Percentiles rank a stretch among this genome's conserved stretches.
Conservation (phyloP, 495 filamentous ascomycete species). For the Aspergillus sparsus region DNA sequence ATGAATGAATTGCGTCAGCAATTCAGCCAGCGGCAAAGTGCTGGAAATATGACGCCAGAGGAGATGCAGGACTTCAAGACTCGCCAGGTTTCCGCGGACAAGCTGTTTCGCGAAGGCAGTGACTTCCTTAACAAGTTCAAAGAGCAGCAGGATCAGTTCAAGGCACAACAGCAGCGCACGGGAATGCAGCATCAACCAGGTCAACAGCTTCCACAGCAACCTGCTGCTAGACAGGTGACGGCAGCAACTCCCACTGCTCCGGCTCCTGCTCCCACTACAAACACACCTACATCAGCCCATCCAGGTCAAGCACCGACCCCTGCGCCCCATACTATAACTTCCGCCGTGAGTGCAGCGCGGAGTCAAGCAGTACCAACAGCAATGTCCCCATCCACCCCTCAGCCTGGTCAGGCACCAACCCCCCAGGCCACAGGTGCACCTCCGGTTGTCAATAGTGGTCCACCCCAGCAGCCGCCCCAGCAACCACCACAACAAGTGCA, state of each 20-base stretch:
- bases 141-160: conserved; percentile 50
- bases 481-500: conserved; percentile 42
- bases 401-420: conserved; percentile 39
- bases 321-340: conserved; percentile 55
- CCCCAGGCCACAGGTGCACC: conserved; percentile 34
- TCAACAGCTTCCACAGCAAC: conserved; percentile 24
- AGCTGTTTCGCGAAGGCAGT: conserved; percentile 47
- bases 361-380: conserved; percentile 44
- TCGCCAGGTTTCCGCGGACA: conserved; percentile 47
- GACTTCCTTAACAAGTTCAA: conserved; percentile 51
- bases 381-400: conserved; percentile 43
- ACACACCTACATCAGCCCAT: conserved; percentile 31
- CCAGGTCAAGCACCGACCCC: conserved; percentile 43
- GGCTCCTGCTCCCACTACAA: conserved; percentile 26
- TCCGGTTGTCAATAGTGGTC: conserved; percentile 32
- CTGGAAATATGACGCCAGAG: conserved; percentile 43
- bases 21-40: conserved; percentile 38
- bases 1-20: conserved; percentile 42
- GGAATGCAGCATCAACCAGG: conserved; percentile 20
- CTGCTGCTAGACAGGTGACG: conserved; percentile 16
- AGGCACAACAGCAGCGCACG: conserved; percentile 41
- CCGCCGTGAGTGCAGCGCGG: conserved; percentile 54
- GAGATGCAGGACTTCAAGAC: conserved; percentile 47
- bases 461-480: conserved; percentile 50
- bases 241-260: conserved; percentile 17